Conservation (phyloP, 257 asterid genomes). For the Plantago major region DNA sequence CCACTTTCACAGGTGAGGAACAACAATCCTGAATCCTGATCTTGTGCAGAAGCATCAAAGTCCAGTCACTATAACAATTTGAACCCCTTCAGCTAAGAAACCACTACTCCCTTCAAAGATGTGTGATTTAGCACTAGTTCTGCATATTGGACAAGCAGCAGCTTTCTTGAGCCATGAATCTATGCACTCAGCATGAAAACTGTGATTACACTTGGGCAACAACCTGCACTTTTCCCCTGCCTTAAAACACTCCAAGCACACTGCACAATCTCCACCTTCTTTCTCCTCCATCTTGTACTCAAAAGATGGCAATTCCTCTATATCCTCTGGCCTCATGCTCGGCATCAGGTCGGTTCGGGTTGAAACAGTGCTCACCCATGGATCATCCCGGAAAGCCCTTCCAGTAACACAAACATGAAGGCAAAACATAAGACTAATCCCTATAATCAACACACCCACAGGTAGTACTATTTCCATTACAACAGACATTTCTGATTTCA, state of each 20-base stretch:
- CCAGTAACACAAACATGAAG: slow-evolving; percentile 63
- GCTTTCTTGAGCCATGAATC: slow-evolving; percentile 60
- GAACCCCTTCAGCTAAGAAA: no score
- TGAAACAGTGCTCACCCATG: background rate
- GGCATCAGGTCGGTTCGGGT: slow-evolving; percentile 16
- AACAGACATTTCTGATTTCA: slow-evolving; percentile 26
- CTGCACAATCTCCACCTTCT: slow-evolving; percentile 42
- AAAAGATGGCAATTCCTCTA: slow-evolving; percentile 50
- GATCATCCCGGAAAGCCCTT: slow-evolving; percentile 38
- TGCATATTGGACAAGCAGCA: slow-evolving; percentile 63
- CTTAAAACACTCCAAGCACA: slow-evolving; percentile 52
- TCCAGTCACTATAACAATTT: slow-evolving; percentile 18
- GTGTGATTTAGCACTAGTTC: slow-evolving; percentile 31
- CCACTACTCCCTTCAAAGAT: slow-evolving; percentile 17
- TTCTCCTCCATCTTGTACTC: slow-evolving; percentile 33
- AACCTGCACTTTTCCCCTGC: slow-evolving; percentile 58
- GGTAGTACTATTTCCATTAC: slow-evolving; percentile 44
- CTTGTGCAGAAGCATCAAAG: background rate
- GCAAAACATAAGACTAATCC: slow-evolving; percentile 32
- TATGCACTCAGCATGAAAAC: slow-evolving; percentile 57
- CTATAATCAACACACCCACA: slow-evolving; percentile 35
- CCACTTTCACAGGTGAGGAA: no score
- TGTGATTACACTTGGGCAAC: slow-evolving; percentile 47
- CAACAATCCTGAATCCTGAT: no score
- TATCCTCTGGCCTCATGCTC: slow-evolving; percentile 45